A percentile compares a stretch with the other conserved stretches of the same genome.
These are phyloP conservation scores for Beauveria australis DNA, from an alignment of 2,329 filamentous ascomycete species.

Conservation along the genomic window DNA sequence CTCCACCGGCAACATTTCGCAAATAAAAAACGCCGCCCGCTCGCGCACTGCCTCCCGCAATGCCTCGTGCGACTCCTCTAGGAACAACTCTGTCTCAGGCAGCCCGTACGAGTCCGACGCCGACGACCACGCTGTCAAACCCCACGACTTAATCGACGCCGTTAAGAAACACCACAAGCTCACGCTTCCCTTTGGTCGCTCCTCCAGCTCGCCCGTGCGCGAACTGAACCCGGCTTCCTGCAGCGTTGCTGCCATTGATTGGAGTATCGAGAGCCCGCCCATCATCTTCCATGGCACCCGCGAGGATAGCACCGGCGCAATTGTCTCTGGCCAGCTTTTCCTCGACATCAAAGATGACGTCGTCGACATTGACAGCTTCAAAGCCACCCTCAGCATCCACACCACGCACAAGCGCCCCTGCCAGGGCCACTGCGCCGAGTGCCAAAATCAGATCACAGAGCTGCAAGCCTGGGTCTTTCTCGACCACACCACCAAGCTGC, in stretches of 20 bases:
- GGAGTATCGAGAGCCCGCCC: slow-evolving; percentile 76
- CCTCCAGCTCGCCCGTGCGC: slow-evolving; percentile 11
- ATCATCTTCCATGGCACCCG: slow-evolving; percentile 73
- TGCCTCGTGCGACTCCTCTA: slow-evolving; percentile 9
- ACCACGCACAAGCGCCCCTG: slow-evolving; percentile 77
- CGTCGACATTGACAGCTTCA: slow-evolving; percentile 63
- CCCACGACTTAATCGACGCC: slow-evolving; percentile 30
- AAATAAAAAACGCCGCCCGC: slow-evolving; percentile 34
- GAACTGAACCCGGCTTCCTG: slow-evolving; percentile 18
- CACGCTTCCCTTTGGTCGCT: slow-evolving; percentile 30
- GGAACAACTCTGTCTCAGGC: slow-evolving; percentile 21
- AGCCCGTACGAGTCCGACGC: slow-evolving; percentile 29
- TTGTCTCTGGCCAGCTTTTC: slow-evolving; percentile 77
- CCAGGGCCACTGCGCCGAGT: slow-evolving; percentile 68
- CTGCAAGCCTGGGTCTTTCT: slow-evolving; percentile 76
- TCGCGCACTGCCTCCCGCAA: slow-evolving; percentile 15
- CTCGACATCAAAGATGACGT: slow-evolving; percentile 60
- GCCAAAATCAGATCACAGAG: slow-evolving; percentile 62
- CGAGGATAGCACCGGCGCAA: slow-evolving; percentile 68
- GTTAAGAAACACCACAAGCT: slow-evolving; percentile 35
- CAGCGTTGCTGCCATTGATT: slow-evolving; percentile 36
- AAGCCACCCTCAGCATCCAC: slow-evolving; percentile 62
- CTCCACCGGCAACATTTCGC: slow-evolving; percentile 46
- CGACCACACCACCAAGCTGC: slow-evolving; percentile 42
- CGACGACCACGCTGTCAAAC: slow-evolving; percentile 30